Evolutionary conservation across 305 asterid species (phyloP), one percentile per base, ranked within the genome.

Genomic region (Fraxinus velutina): DNA sequence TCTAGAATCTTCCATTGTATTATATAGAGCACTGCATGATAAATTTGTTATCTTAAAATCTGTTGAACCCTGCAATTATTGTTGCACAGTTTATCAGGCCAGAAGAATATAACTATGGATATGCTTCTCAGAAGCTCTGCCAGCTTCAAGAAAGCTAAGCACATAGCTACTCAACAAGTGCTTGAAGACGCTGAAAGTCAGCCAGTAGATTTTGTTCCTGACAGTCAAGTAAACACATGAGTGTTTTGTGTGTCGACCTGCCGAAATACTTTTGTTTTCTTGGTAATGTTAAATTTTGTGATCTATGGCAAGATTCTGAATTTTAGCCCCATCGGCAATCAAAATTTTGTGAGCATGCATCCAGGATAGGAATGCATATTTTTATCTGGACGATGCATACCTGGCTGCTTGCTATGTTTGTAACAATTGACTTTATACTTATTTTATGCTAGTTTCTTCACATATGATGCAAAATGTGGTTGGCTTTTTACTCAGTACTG

Each of bases 101-200:
- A 79, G 13, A 68, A 37, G 62, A 79, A 84, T 27, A 27, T 91
- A 83, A 78, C 90, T 9, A 82, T 94, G 83, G 90, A 89, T 57
- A 77, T 57, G 92, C 86, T 94, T 15, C 87, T 92, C 24, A 91
- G 84, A 89, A 92, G 94, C 86, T 93, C 98, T 15, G 87, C 85
- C 79, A 91, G 92, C 77, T 95, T 87, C 90, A 90, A 91, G 90
- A 90, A 89, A 84, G 94, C 93, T n/a, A 91, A 89, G 94, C 79
- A 84, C 79, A 19, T 71, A 2, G 95, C 90, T 73, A 88, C 94
- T 32, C 92, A 92, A 83, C 82, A 44, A 44, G 90, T 88, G 83
- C 77, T 72, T 2, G 87, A 78, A 52, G 87, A 85, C 57, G 37
- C 72, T 8, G 92, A 86, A 17, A 82, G 81, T 83, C 87, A 81